phyloP scores from a whole-genome alignment of 805 yeast species.

The Wickerhamiella shivajii region DNA sequence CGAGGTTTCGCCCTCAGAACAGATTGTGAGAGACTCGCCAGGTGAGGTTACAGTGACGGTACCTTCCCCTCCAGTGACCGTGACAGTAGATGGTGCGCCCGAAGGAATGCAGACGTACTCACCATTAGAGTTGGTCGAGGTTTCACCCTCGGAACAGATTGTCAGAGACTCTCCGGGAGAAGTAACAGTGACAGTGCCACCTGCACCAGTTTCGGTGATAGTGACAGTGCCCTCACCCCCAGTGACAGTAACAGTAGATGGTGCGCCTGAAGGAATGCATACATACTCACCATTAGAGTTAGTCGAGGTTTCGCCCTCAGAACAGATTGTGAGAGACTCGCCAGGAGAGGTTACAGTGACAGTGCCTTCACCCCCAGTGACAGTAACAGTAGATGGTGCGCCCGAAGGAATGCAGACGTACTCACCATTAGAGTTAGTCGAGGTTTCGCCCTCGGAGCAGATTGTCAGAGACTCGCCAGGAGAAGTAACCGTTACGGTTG shows the following conservation, averaged over 20 bases:
- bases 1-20: conserved; percentile 1
- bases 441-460: conserved; percentile 6
- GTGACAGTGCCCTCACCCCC: conserved; percentile 12
- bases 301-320: conserved; percentile 7
- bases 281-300: conserved; percentile 9
- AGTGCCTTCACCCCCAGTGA: conserved; percentile 8
- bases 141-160: conserved; percentile 2
- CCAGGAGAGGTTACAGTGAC: conserved; percentile 13
- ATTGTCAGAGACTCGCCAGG: conserved; percentile 6
- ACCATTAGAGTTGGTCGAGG: background rate
- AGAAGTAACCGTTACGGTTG: conserved; percentile 10
- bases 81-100: conserved; percentile 2
- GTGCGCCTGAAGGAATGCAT: conserved; percentile 11
- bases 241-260: conserved; percentile 10
- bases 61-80: background rate
- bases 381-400: conserved; percentile 12
- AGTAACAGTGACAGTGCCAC: conserved; percentile 7
- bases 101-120: conserved; percentile 4
- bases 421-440: conserved; percentile 11
- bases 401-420: conserved; percentile 8
- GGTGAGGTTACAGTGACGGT: background rate
- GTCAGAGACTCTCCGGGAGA: conserved; percentile 6
- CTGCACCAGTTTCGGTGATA: conserved; percentile 4
- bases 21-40: background rate
- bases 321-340: conserved; percentile 4